Evolutionary conservation across 1,284 basidiomycete species (phyloP).

Genomic region (Malassezia dermatis): DNA sequence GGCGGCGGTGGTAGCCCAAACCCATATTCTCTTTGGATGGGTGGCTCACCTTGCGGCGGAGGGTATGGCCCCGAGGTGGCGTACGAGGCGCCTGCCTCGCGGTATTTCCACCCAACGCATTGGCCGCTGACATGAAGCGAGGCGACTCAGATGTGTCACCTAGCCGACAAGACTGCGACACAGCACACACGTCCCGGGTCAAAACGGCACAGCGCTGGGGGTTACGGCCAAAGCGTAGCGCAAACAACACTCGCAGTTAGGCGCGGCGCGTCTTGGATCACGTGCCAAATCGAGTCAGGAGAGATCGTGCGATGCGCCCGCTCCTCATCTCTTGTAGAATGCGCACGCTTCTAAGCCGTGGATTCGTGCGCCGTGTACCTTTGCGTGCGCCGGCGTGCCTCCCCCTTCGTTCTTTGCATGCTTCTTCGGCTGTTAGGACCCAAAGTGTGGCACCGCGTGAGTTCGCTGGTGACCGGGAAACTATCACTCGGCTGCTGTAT

Average conservation of each 20-base stretch:
- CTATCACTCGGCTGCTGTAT: constrained; percentile 46
- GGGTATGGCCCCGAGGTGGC: not conserved
- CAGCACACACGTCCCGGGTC: not conserved
- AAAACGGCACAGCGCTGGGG: not conserved
- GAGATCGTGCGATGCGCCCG: not conserved
- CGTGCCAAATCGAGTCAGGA: not conserved
- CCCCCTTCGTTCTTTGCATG: constrained; percentile 1
- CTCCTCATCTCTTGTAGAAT: not conserved
- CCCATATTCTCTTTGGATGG: constrained; percentile 7
- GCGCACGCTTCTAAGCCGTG: not conserved
- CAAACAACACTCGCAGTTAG: not conserved
- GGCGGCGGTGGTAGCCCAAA: not conserved
- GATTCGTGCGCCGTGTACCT: not conserved
- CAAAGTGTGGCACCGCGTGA: not conserved
- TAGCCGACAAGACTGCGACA: not conserved
- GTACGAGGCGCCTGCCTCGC: not conserved
- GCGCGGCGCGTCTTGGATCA: not conserved
- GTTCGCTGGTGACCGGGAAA: constrained; percentile 23
- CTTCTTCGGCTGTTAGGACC: not conserved
- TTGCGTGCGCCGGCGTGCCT: not conserved
- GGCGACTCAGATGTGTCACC: not conserved
- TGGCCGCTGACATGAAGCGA: not conserved
- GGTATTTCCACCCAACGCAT: not conserved
- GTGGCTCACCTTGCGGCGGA: not conserved
- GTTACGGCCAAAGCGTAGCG: not conserved